These are phyloP conservation scores for Cystoderma amianthinum DNA, from an alignment of 768 basidiomycete genomes.

Conservation along the genomic window DNA sequence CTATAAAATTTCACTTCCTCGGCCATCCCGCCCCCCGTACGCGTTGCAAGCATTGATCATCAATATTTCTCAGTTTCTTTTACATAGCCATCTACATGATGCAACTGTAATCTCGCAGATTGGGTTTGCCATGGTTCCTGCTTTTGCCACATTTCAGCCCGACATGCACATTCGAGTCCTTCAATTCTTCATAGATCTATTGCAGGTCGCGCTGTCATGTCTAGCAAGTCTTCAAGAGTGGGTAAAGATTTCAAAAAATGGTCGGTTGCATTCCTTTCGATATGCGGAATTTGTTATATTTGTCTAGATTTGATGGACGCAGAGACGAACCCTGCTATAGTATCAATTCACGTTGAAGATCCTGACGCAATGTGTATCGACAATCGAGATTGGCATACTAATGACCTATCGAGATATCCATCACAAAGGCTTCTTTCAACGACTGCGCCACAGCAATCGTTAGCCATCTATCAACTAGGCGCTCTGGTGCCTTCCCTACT, in stretches of 20 bases:
- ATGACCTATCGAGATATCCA: constrained; percentile 20
- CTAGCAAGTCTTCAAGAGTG: constrained; percentile 29
- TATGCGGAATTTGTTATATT: not conserved
- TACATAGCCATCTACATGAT: constrained; percentile 45
- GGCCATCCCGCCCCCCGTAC: constrained; percentile 65
- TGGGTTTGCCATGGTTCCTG: constrained; percentile 66
- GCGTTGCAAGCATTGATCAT: constrained; percentile 67
- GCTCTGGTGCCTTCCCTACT: constrained; percentile 61
- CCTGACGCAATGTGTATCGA: constrained; percentile 36
- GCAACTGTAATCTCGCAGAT: constrained; percentile 50
- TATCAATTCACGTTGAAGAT: constrained; percentile 47
- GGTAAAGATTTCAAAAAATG: constrained; percentile 6
- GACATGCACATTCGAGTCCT: constrained; percentile 61
- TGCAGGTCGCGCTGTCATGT: constrained; percentile 41
- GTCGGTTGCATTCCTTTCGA: constrained; percentile 1
- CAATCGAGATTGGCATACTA: constrained; percentile 3
- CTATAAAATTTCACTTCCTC: constrained; percentile 48
- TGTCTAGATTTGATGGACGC: constrained; percentile 5
- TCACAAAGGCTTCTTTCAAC: constrained; percentile 35
- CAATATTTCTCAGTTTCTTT: constrained; percentile 65
- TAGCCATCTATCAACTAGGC: constrained; percentile 49
- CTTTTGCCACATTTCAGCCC: constrained; percentile 58
- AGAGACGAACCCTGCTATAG: constrained; percentile 24
- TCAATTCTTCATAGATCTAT: constrained; percentile 57
- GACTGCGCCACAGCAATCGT: constrained; percentile 49